Evolutionary conservation across 768 basidiomycete species (phyloP), one percentile per base, ranked within the genome.

Genomic region (Cantharellus cinnabarinus): DNA sequence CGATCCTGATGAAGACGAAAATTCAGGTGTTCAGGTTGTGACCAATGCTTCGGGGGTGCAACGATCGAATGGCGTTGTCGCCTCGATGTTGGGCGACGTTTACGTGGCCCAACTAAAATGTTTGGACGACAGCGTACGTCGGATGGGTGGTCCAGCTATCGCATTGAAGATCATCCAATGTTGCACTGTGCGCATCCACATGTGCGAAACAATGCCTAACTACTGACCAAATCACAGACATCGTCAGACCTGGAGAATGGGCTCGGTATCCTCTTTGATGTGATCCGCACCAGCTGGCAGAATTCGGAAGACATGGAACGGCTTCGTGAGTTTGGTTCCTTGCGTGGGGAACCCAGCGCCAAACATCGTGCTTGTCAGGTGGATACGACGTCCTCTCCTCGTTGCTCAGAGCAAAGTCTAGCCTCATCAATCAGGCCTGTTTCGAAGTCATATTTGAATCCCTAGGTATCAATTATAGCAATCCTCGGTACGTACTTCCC

Each of bases 261-360:
- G 0, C 68, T 91, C 3, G 72, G 80, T 2, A 78, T 91, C 37
- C 69, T 94, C 29, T 76, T 79, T 4, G 89, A 93, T 64, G 79
- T 84, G 2, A 68, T 95, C 51, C 79, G 79, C 63, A 82, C 85
- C 63, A 86, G 80, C 64, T 97, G 93, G 93, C 79, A 87, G 65
- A 89, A 89, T 65, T 91, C 87, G 41, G 91, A 93, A 66, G 93
- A 95, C 64, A 89, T 93, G 83, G 91, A 94, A 66, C 75, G 83
- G 41, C 70, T 90, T 58, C 80, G 89, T 90, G 64, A 65, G 83
- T 74, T 34, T 38, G 1, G 7, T 51, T 34, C 29, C 39, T 40
- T 37, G 2, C 37, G 40, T 7, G 10, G 51, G 48, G 14, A n/a
- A 15, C 40, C 54, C 3, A 42, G 56, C 38, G 3, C 10, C 20